Conservation (phyloP, 495 filamentous ascomycete species). For the Aspergillus bridgeri region DNA sequence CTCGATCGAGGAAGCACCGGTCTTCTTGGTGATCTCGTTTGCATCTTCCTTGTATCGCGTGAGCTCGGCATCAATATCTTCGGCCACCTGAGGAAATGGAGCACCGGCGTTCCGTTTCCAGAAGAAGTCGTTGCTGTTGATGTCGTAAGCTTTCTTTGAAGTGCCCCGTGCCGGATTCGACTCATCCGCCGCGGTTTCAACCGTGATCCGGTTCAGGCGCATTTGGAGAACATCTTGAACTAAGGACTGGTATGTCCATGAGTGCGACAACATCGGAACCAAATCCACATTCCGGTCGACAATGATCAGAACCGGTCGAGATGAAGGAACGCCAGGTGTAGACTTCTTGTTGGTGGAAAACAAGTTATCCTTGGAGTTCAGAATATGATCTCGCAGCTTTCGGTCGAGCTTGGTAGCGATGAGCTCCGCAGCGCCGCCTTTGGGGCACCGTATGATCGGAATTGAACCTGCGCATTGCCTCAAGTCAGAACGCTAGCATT, state of each 20-base stretch:
- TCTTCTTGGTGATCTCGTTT: slow-evolving; percentile 90
- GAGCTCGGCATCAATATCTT: slow-evolving; percentile 90
- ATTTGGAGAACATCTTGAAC: slow-evolving; percentile 93
- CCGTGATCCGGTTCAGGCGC: slow-evolving; percentile 93
- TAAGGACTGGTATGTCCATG: slow-evolving; percentile 97
- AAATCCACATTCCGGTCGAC: slow-evolving; percentile 94
- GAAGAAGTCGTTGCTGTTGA: slow-evolving; percentile 92
- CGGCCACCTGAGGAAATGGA: slow-evolving; percentile 94
- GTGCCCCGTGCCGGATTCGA: slow-evolving; percentile 64
- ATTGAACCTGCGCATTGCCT: slow-evolving; percentile 60
- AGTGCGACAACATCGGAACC: slow-evolving; percentile 98
- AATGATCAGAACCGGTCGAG: slow-evolving; percentile 80
- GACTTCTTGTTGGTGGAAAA: slow-evolving; percentile 60
- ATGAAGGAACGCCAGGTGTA: slow-evolving; percentile 58
- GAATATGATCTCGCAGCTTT: slow-evolving; percentile 91
- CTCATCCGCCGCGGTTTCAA: slow-evolving; percentile 78
- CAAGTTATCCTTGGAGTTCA: slow-evolving; percentile 95
- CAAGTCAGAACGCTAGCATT: slow-evolving; percentile 1
- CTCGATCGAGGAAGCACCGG: slow-evolving; percentile 87
- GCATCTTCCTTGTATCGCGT: slow-evolving; percentile 95
- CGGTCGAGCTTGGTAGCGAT: slow-evolving; percentile 91
- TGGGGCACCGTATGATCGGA: slow-evolving; percentile 89
- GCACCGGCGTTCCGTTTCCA: slow-evolving; percentile 91
- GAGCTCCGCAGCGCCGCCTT: slow-evolving; percentile 88
- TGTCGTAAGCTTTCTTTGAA: slow-evolving; percentile 82